Evolutionary conservation across 2,329 filamentous ascomycete species (phyloP), one percentile per base, ranked within the genome.

Genomic region (Fusarium piperis): DNA sequence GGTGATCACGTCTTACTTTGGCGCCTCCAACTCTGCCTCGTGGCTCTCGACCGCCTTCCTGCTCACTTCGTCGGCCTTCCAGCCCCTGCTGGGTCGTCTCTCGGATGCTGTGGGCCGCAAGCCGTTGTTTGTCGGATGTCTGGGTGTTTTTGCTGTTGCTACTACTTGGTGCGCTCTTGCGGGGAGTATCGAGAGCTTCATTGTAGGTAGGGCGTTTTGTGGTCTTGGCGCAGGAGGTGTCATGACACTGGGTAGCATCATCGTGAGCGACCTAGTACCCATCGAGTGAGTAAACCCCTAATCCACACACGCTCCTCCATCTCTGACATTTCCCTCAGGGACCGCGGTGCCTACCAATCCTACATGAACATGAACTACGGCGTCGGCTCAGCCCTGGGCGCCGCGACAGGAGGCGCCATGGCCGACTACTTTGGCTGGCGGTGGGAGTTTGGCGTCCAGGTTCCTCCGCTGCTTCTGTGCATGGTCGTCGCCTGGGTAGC

Each of bases 41-140:
- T 96, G 93, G 93, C 85, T 95, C 6, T 94, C 92, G 2, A 95
- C 93, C 0, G 89, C 92, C 0, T 95, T 94, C 71, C 81, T 95
- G 36, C 85, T 96, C 38, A 94, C 93, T 0, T 93, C 90, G 5
- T 94, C 93, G 1, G 89, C 91, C 26, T 91, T 94, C 64, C 91
- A 94, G 80, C 93, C 93, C 0, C 82, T 95, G 1, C 88, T 93
- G 70, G 93, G 92, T 4, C 87, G 93, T 3, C 79, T 94, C 2
- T 94, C 92, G 2, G 93, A 95, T 80, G 90, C 91, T 0, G 82
- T 94, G 65, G 93, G 93, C 12, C 85, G 93, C 48, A 92, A 91
- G 65, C 82, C 85, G 18, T 86, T 91, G 2, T 94, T 93, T 74
- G 81, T 94, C 12, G 85, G 86, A 12, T 88, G 88, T 2, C 84